A percentile compares a stretch with the other conserved stretches of the same genome.
Evolutionary conservation across 2,329 filamentous ascomycete species (phyloP).

Genomic region (Akanthomyces muscarius): DNA sequence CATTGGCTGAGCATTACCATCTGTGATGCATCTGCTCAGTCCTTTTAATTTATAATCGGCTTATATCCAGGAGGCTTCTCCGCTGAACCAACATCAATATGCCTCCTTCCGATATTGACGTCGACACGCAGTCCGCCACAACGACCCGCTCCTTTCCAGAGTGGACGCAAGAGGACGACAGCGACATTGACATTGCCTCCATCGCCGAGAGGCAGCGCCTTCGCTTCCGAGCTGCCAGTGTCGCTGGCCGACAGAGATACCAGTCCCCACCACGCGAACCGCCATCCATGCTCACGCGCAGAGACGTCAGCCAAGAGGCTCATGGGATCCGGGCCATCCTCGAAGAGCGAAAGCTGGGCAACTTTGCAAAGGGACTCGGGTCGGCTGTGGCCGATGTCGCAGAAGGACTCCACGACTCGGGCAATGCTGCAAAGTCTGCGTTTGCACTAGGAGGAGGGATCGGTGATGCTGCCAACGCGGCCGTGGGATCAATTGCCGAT

Average conservation of each 20-base stretch:
- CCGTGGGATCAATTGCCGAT: neutral
- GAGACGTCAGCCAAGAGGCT: slow-evolving; percentile 4
- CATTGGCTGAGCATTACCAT: neutral
- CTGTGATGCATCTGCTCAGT: slow-evolving; percentile 11
- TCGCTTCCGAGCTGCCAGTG: slow-evolving; percentile 13
- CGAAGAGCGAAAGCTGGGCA: neutral
- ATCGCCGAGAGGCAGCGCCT: slow-evolving; percentile 1
- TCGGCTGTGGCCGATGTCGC: neutral
- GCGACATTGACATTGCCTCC: slow-evolving; percentile 14
- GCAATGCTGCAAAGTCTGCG: neutral
- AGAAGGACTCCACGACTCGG: neutral
- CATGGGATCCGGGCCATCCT: slow-evolving; percentile 9
- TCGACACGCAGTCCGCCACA: neutral
- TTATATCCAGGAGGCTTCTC: neutral
- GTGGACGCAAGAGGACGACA: slow-evolving; percentile 14
- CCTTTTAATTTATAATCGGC: neutral
- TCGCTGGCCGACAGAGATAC: slow-evolving; percentile 2
- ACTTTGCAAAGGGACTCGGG: slow-evolving; percentile 3
- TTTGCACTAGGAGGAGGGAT: neutral
- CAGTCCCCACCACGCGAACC: neutral
- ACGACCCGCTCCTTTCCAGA: neutral
- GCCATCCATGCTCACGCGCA: neutral
- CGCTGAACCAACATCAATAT: neutral
- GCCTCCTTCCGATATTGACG: slow-evolving; percentile 6
- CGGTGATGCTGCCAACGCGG: neutral